phyloP scores from a whole-genome alignment of 192 early-diverging fungal genomes.

The Podila horticola region DNA sequence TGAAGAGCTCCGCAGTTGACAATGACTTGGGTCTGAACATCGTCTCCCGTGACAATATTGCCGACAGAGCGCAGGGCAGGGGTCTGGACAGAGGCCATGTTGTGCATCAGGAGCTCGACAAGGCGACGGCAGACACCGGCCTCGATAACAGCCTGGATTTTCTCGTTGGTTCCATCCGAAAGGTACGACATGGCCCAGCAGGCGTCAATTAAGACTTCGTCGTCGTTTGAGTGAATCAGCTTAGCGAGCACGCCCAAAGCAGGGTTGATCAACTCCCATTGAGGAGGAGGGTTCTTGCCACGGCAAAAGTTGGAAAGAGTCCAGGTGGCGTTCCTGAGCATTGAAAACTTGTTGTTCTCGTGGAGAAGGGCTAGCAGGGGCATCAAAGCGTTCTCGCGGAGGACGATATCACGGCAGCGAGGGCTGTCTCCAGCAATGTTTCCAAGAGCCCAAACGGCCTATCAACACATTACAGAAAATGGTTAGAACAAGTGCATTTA shows the following conservation, averaged over 20 bases:
- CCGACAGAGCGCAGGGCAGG: constrained; percentile 97
- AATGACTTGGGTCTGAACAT: constrained; percentile 95
- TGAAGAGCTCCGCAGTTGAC: constrained; percentile 89
- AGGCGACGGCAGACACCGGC: constrained; percentile 92
- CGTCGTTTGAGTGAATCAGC: constrained; percentile 90
- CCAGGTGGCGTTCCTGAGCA: constrained; percentile 99
- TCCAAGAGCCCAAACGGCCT: constrained; percentile 98
- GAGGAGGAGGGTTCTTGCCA: constrained; percentile 97
- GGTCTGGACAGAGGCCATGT: constrained; percentile 91
- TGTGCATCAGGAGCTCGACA: constrained; percentile 92
- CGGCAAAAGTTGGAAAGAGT: constrained; percentile 99
- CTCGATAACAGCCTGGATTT: constrained; percentile 98
- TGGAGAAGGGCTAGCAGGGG: constrained; percentile 91
- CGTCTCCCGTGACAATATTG: constrained; percentile 99
- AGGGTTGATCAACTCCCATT: constrained; percentile 83
- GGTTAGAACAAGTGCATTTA: neutral
- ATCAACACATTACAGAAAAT: constrained; percentile 54
- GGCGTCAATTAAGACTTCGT: constrained; percentile 96
- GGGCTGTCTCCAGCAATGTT: constrained; percentile 99
- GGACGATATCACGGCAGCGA: constrained; percentile 89
- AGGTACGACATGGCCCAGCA: constrained; percentile 99
- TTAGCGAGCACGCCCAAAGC: constrained; percentile 91
- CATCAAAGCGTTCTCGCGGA: constrained; percentile 81
- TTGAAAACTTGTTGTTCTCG: constrained; percentile 92
- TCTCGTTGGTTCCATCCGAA: constrained; percentile 96